Evolutionary conservation across 257 asterid genomes (phyloP), one percentile per base, ranked within the genome.

Genomic region (Leonotis leonurus): DNA sequence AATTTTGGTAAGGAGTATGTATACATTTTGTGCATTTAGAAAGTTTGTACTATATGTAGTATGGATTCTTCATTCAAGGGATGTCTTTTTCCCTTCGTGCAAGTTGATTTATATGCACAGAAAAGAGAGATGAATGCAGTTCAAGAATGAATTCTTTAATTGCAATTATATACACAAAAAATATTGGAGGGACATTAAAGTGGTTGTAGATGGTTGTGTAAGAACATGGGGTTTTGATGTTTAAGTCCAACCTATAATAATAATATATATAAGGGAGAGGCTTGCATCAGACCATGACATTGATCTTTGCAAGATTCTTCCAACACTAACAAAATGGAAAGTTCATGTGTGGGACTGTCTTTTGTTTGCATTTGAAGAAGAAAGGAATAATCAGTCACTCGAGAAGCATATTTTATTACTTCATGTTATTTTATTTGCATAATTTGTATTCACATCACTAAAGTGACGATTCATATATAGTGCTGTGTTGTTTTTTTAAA

Each of bases 71-170:
- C 21, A 13, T 9, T 56, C 25, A 21, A 36, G 40, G 60, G n/a
- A n/a, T n/a, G n/a, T n/a, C n/a, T n/a, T n/a, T n/a, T n/a, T n/a
- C n/a, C n/a, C n/a, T n/a, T n/a, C n/a, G n/a, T n/a, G n/a, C n/a
- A n/a, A n/a, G n/a, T n/a, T n/a, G n/a, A n/a, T n/a, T n/a, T n/a
- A n/a, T 27, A 64, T 57, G 57, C 69, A 53, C 56, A 64, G 57
- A 24, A n/a, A 27, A 67, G n/a, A 26, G 46, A 39, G 11, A 59
- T 30, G 54, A 18, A 61, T 48, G 53, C 45, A 75, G 70, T 70
- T 60, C 54, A 60, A 64, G 65, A 58, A 65, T 37, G 41, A n/a
- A 73, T 67, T 73, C 73, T 66, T 66, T 72, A 18, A 60, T 54
- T 54, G 55, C 73, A 17, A 65, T 39, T 3, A 25, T 30, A 53